These are phyloP conservation scores for Eucalyptus erythrocorys DNA, from an alignment of 345 rosid species.

Conservation along the genomic window DNA sequence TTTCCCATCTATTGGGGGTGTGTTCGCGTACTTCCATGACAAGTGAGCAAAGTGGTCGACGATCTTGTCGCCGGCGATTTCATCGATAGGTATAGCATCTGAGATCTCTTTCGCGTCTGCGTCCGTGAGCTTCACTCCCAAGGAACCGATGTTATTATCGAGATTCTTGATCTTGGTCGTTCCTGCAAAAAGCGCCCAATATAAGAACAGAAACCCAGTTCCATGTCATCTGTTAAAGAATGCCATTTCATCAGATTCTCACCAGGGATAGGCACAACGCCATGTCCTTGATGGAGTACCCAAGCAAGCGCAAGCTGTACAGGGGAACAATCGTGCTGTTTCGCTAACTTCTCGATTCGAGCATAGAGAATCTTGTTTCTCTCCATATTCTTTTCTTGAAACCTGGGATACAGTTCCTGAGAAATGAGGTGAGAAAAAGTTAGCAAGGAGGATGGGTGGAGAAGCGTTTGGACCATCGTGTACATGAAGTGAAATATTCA, in stretches of 20 bases:
- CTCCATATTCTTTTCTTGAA: neutral
- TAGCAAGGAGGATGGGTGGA: neutral
- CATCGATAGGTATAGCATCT: constrained; percentile 7
- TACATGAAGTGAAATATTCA: neutral
- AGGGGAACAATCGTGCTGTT: neutral
- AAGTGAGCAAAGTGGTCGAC: neutral
- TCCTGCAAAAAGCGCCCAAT: constrained; percentile 1
- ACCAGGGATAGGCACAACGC: constrained; percentile 35
- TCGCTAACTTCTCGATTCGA: neutral
- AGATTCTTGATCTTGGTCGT: constrained; percentile 43
- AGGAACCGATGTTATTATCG: constrained; percentile 26
- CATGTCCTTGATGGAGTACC: constrained; percentile 29
- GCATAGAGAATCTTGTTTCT: constrained; percentile 5
- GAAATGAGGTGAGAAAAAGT: neutral
- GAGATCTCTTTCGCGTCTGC: constrained; percentile 18
- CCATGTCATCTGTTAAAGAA: neutral
- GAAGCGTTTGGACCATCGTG: neutral
- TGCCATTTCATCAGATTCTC: neutral
- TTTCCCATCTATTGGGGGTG: neutral
- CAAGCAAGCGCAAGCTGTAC: constrained; percentile 33
- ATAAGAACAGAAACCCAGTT: neutral
- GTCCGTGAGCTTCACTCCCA: constrained; percentile 17
- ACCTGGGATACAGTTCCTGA: neutral
- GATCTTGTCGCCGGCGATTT: constrained; percentile 10
- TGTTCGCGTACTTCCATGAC: constrained; percentile 13